Evolutionary conservation across 1,139 yeast species (phyloP).

Genomic region (Suhomyces atakaporum): DNA sequence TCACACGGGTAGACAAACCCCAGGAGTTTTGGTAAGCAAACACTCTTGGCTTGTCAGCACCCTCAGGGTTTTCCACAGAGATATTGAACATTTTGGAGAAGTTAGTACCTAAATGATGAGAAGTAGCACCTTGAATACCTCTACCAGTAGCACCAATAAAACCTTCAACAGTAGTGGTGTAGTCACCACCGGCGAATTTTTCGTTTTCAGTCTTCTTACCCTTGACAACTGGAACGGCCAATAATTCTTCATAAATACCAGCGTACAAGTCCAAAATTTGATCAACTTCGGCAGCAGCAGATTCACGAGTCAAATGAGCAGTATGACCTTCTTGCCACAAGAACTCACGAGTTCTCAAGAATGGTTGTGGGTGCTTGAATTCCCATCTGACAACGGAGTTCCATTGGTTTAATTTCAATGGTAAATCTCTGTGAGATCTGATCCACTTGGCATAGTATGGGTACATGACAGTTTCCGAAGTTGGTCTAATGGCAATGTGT

Average conservation of each 20-base stretch:
- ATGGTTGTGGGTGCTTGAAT: conserved; percentile 99
- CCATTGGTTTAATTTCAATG: conserved; percentile 97
- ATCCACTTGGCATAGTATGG: conserved; percentile 99
- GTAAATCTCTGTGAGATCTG: conserved; percentile 96
- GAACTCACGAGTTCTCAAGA: conserved; percentile 97
- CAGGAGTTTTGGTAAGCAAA: conserved; percentile 96
- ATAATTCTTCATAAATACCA: conserved; percentile 80
- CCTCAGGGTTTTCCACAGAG: conserved; percentile 91
- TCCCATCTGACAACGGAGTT: conserved; percentile 99
- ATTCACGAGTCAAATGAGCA: conserved; percentile 81
- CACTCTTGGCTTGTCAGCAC: conserved; percentile 80
- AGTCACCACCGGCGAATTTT: conserved; percentile 97
- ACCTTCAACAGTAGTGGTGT: conserved; percentile 95
- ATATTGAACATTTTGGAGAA: conserved; percentile 98
- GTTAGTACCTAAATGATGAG: conserved; percentile 97
- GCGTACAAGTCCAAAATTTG: conserved; percentile 87
- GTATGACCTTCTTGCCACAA: conserved; percentile 99
- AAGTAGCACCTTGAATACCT: conserved; percentile 99
- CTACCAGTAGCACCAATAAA: conserved; percentile 98
- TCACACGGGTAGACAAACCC: conserved; percentile 98
- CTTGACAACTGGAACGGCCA: conserved; percentile 96
- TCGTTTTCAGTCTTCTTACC: conserved; percentile 97
- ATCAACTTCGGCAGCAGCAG: conserved; percentile 80
- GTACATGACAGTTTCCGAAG: conserved; percentile 99
- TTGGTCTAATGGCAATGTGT: conserved; percentile 98